Evolutionary conservation across 305 asterid species (phyloP).

Genomic region (Fraxinus platypoda): DNA sequence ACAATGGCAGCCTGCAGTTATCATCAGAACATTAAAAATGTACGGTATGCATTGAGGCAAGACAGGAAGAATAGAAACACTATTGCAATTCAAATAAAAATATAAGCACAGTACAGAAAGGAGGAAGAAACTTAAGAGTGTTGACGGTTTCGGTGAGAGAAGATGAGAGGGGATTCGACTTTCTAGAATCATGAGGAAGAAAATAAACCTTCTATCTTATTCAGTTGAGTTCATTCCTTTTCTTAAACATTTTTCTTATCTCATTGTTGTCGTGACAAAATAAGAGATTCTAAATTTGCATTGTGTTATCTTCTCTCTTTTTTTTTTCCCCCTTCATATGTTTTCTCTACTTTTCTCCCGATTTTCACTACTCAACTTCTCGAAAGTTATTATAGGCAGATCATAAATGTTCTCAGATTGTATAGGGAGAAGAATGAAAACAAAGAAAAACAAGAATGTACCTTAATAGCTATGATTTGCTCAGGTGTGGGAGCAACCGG

Average conservation of each 20-base stretch:
- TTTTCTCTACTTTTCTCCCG: conserved; percentile 1
- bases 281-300: background rate
- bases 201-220: conserved; percentile 1
- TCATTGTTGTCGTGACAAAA: background rate
- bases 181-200: background rate
- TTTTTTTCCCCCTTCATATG: background rate
- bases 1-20: conserved; percentile 90
- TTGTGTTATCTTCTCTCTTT: background rate
- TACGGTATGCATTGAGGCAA: background rate
- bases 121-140: background rate
- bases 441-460: conserved; percentile 16
- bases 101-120: background rate
- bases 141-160: conserved; percentile 1
- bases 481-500: conserved; percentile 86
- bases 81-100: conserved; percentile 4
- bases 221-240: background rate
- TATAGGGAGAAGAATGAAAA: conserved; percentile 1
- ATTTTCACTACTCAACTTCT: background rate
- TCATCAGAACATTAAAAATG: conserved; percentile 7
- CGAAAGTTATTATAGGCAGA: background rate
- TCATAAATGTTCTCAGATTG: background rate
- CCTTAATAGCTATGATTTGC: conserved; percentile 96
- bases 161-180: background rate
- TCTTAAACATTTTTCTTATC: background rate
- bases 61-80: background rate